These are phyloP conservation scores for Mortierella antarctica DNA, from an alignment of 192 early-diverging fungal genomes.

Conservation along the genomic window DNA sequence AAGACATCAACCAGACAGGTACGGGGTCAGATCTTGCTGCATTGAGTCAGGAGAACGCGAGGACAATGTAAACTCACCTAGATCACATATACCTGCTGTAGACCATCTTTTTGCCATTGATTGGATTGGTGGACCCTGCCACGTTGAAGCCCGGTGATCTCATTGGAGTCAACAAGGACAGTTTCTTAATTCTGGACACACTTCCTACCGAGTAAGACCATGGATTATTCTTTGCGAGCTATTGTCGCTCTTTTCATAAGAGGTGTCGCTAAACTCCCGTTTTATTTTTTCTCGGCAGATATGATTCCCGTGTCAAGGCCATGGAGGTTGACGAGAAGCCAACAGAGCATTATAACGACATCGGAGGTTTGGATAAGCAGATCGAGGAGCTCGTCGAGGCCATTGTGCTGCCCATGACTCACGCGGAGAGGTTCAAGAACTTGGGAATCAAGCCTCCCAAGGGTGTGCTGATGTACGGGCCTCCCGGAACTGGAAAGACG, in stretches of 20 bases:
- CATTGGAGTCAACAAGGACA: constrained; percentile 99
- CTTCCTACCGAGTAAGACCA: constrained; percentile 89
- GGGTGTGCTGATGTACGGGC: constrained; percentile 87
- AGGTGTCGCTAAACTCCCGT: not conserved
- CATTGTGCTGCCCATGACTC: constrained; percentile 88
- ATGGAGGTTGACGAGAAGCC: constrained; percentile 99
- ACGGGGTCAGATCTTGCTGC: not conserved
- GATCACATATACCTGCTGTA: constrained; percentile 32
- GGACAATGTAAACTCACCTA: not conserved
- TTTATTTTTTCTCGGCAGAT: constrained; percentile 61
- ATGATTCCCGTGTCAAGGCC: constrained; percentile 97
- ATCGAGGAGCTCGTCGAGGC: constrained; percentile 90
- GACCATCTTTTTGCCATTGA: constrained; percentile 97
- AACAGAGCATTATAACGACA: constrained; percentile 96
- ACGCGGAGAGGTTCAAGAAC: constrained; percentile 87
- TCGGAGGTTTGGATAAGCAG: constrained; percentile 91
- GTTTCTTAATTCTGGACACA: constrained; percentile 94
- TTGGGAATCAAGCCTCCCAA: constrained; percentile 90
- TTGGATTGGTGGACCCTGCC: constrained; percentile 92
- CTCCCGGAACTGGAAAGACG: constrained; percentile 90
- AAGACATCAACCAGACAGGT: constrained; percentile 95
- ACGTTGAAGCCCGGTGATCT: constrained; percentile 95
- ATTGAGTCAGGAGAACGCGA: too few relatives aligned
- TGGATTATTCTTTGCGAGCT: not conserved
- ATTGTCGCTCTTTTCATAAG: not conserved